These are phyloP conservation scores for Cronartium quercuum DNA, from an alignment of 1,284 basidiomycete species.

Conservation along the genomic window DNA sequence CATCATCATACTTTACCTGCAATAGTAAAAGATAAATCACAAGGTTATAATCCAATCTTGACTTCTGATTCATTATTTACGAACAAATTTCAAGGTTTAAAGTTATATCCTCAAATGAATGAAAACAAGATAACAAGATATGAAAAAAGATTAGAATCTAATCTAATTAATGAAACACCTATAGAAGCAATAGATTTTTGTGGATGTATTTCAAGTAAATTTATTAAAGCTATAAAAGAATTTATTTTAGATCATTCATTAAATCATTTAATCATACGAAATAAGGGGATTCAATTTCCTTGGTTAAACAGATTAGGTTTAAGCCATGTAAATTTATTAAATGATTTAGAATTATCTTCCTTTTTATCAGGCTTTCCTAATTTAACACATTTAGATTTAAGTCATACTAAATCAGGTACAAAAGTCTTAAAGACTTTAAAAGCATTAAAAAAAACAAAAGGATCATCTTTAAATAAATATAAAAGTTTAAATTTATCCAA, in stretches of 20 bases:
- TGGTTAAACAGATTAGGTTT: slow-evolving; percentile 14
- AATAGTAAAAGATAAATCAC: not conserved
- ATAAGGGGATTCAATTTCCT: not conserved
- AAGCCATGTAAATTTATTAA: slow-evolving; percentile 5
- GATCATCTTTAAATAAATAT: not conserved
- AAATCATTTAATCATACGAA: not conserved
- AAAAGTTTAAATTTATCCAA: slow-evolving; percentile 22
- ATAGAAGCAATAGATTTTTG: slow-evolving; percentile 27
- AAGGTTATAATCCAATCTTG: slow-evolving; percentile 6
- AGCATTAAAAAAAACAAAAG: slow-evolving; percentile 6
- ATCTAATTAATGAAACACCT: slow-evolving; percentile 25
- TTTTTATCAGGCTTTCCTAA: slow-evolving; percentile 17
- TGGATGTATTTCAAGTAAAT: slow-evolving; percentile 26
- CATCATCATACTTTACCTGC: slow-evolving; percentile 32
- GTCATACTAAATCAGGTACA: slow-evolving; percentile 12
- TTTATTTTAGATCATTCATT: slow-evolving; percentile 29
- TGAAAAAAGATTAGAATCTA: slow-evolving; percentile 20
- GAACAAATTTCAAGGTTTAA: too few relatives aligned
- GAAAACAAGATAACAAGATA: not conserved
- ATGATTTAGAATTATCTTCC: slow-evolving; percentile 7
- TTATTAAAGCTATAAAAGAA: slow-evolving; percentile 4
- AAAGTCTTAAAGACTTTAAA: slow-evolving; percentile 25
- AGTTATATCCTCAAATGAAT: slow-evolving; percentile 1
- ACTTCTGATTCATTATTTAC: not conserved
- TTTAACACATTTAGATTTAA: slow-evolving; percentile 14